phyloP scores from a whole-genome alignment of 192 early-diverging fungal genomes.

The Borealophlyctis nickersoniae region DNA sequence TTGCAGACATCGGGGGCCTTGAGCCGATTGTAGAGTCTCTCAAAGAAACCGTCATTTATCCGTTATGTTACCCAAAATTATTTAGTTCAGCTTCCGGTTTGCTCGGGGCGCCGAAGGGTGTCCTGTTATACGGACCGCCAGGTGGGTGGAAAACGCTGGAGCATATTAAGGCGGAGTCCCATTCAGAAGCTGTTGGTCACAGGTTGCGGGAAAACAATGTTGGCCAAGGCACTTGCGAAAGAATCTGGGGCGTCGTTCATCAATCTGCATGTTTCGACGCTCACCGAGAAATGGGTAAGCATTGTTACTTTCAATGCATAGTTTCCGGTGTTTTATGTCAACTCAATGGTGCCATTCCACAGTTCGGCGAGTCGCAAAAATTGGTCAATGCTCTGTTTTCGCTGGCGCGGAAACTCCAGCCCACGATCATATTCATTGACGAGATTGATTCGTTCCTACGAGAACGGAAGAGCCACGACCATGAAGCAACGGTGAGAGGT shows the following conservation, averaged over 20 bases:
- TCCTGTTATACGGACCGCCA: slow-evolving; percentile 92
- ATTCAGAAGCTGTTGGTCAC: neutral
- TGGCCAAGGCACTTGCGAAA: slow-evolving; percentile 95
- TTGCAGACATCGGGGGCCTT: slow-evolving; percentile 81
- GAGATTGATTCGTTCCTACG: slow-evolving; percentile 98
- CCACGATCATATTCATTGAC: slow-evolving; percentile 97
- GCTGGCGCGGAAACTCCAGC: slow-evolving; percentile 90
- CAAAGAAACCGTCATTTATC: slow-evolving; percentile 94
- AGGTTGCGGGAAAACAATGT: slow-evolving; percentile 97
- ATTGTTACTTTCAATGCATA: neutral
- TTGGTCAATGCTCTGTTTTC: slow-evolving; percentile 90
- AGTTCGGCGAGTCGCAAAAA: slow-evolving; percentile 94
- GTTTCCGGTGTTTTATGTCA: neutral
- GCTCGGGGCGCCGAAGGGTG: slow-evolving; percentile 90
- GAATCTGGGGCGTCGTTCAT: slow-evolving; percentile 98
- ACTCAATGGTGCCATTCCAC: neutral
- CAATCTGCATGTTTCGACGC: slow-evolving; percentile 93
- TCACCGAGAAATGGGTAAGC: slow-evolving; percentile 86
- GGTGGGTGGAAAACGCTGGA: slow-evolving; percentile 28
- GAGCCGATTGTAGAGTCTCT: slow-evolving; percentile 88
- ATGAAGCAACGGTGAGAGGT: slow-evolving; percentile 99
- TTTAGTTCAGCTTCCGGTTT: slow-evolving; percentile 82
- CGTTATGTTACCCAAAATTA: slow-evolving; percentile 87
- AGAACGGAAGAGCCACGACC: slow-evolving; percentile 83
- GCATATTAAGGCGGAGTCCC: neutral